phyloP scores from a whole-genome alignment of 2,329 filamentous ascomycete genomes.

The Fusarium secorum region DNA sequence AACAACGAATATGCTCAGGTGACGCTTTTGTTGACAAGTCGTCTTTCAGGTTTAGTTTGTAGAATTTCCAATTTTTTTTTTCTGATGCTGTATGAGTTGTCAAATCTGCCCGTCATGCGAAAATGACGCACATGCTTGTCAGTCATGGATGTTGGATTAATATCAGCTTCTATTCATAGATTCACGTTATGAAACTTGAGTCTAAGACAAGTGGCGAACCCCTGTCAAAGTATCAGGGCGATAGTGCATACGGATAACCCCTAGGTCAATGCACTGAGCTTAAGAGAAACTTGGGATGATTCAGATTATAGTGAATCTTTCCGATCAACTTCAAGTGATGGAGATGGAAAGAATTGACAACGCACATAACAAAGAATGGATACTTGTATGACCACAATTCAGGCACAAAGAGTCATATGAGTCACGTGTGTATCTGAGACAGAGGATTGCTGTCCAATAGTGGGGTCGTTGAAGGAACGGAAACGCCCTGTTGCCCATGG shows the following conservation, averaged over 20 bases:
- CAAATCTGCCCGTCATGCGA: not conserved
- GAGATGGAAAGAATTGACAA: not conserved
- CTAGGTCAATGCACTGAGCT: conserved; percentile 8
- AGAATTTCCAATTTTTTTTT: not conserved
- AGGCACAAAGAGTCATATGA: conserved; percentile 26
- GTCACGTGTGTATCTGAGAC: conserved; percentile 37
- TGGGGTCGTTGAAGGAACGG: conserved; percentile 28
- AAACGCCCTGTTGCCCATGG: conserved; percentile 45
- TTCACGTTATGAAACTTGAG: conserved; percentile 6
- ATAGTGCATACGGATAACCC: conserved; percentile 1
- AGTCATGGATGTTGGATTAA: not conserved
- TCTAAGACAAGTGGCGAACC: conserved; percentile 25
- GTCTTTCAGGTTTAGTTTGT: not conserved
- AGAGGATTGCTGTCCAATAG: conserved; percentile 36
- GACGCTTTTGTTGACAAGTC: not conserved
- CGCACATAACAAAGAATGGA: not conserved
- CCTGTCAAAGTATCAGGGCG: conserved; percentile 2
- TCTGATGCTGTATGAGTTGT: not conserved
- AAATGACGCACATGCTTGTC: conserved; percentile 5
- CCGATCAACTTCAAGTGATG: not conserved
- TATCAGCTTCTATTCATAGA: conserved; percentile 20
- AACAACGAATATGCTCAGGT: conserved; percentile 5
- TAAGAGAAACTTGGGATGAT: not conserved
- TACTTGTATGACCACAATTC: conserved; percentile 7
- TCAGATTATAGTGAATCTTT: not conserved